These are phyloP conservation scores for Populus ilicifolia DNA, from an alignment of 345 rosid species.

Conservation along the genomic window DNA sequence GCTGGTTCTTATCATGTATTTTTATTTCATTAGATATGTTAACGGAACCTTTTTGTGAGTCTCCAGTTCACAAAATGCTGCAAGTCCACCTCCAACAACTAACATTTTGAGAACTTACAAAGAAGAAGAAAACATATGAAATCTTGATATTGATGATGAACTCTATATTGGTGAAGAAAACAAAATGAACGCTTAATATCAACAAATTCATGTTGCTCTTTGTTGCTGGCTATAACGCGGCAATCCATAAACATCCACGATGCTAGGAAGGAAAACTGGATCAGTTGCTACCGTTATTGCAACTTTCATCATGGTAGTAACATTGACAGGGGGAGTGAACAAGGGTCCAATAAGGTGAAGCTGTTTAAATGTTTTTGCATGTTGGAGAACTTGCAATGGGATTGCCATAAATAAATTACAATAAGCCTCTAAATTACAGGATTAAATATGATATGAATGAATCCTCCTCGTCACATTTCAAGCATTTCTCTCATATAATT, in stretches of 20 bases:
- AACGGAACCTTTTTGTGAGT: no score
- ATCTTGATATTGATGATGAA: no score
- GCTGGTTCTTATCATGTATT: no score
- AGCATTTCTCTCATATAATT: not conserved
- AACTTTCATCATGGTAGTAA: slow-evolving; percentile 44
- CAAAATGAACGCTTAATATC: no score
- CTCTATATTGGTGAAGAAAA: no score
- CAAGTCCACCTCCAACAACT: no score
- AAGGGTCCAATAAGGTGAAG: slow-evolving; percentile 52
- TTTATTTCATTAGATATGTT: no score
- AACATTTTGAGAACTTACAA: no score
- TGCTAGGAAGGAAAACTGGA: slow-evolving; percentile 57
- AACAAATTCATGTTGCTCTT: slow-evolving; percentile 32
- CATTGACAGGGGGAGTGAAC: slow-evolving; percentile 47
- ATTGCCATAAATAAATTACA: not conserved
- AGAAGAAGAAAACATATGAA: not conserved
- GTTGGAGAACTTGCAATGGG: slow-evolving; percentile 43
- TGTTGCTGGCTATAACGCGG: slow-evolving; percentile 35
- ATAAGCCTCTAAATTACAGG: not conserved
- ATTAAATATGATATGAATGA: no score
- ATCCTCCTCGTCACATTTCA: not conserved
- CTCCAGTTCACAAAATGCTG: no score
- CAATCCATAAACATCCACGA: slow-evolving; percentile 44
- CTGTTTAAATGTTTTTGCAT: slow-evolving; percentile 47
- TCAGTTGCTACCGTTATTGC: slow-evolving; percentile 53